Base-by-base conservation (phyloP, 148 eudicot species). In the Spergularia marina region DNA sequence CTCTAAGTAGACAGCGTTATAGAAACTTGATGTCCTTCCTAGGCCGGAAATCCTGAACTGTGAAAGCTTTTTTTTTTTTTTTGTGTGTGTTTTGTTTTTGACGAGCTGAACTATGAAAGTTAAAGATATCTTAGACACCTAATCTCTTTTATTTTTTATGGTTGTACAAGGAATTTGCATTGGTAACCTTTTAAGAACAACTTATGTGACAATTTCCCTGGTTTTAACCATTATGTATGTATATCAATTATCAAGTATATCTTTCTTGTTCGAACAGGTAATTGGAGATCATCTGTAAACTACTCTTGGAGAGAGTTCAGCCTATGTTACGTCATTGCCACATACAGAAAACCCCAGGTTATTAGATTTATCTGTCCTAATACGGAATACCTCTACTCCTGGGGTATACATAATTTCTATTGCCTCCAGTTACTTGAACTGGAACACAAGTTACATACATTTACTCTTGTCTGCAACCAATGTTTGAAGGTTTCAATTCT, bases 311-410 rank as follows among this genome's bases (percentile, higher is more conserved):
- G 77, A 63, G 89, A 87, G 82, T 94, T 85, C 63, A 87, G 72
- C 63, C 76, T 94, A 82, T 88, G 90, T 85, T 94, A 90, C 83
- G 71, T 94, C 76, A 82, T 94, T 82, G 97, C 97, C 74, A 91
- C 97, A 58, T 87, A 84, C 83, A 85, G 80, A 61, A 94, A 94
- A 83, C 88, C 89, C 61, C 97, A 91, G 98, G 98, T 94, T 62
- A 47, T 74, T 56, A 65, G 54, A 58, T 34, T 44, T 51, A 5
- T 57, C 72, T 10, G 13, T 7, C 41, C 53, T 21, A 12, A 39
- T n/a, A n/a, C n/a, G n/a, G n/a, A n/a, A n/a, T 58, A 21, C 4
- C 23, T 52, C 44, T 23, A 25, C 9, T 3, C 55, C 34, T 41
- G 10, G 17, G 6, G 40, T 41, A 54, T 7, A 41, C 69, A 30